phyloP scores from a whole-genome alignment of 179 eudicot species.

The Corrigiola litoralis region DNA sequence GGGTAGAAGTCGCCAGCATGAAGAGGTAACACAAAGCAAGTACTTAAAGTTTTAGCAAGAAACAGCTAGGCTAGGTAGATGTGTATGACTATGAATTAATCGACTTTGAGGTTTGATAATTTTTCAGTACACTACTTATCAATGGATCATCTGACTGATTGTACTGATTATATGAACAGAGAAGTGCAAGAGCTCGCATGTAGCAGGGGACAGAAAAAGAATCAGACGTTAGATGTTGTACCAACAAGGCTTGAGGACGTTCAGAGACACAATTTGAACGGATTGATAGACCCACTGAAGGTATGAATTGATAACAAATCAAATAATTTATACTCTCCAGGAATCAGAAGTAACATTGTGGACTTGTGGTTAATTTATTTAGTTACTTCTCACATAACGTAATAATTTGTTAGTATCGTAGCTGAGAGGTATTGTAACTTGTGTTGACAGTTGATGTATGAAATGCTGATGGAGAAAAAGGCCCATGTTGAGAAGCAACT shows the following conservation, averaged over 20 bases:
- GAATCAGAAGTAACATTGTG: no score
- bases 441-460: slow-evolving; percentile 24
- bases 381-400: not conserved
- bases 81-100: not conserved
- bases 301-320: slow-evolving; percentile 12
- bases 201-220: slow-evolving; percentile 29
- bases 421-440: not conserved
- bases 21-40: slow-evolving; percentile 41
- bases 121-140: not conserved
- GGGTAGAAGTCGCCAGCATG: slow-evolving; percentile 40
- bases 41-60: not conserved
- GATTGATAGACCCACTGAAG: slow-evolving; percentile 23
- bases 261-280: slow-evolving; percentile 3
- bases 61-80: no score
- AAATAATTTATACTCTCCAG: no score
- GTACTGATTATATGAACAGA: slow-evolving; percentile 31
- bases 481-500: slow-evolving; percentile 33
- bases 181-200: slow-evolving; percentile 37
- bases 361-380: no score
- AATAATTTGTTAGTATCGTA: not conserved
- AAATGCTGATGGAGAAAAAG: slow-evolving; percentile 33
- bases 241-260: slow-evolving; percentile 4
- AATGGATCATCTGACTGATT: not conserved
- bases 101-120: not conserved
- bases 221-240: slow-evolving; percentile 20